Conservation (phyloP, 2,329 filamentous ascomycete genomes). For the Helminthosporium solani region DNA sequence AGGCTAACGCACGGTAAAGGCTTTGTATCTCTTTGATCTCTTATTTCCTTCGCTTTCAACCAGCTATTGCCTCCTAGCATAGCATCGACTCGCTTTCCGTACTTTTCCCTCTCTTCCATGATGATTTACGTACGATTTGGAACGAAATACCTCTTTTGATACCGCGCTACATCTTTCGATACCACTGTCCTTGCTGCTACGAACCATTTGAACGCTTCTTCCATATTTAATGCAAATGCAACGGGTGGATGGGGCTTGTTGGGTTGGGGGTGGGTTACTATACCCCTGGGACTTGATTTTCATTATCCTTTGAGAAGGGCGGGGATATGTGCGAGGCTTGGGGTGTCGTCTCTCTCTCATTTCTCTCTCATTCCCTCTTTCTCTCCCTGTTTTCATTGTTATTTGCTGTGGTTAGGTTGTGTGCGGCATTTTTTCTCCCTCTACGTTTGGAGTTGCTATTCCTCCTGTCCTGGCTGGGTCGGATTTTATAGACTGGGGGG, state of each 20-base stretch:
- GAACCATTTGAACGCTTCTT: neutral
- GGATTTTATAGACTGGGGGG: no score
- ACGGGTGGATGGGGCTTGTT: neutral
- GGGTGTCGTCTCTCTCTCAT: no score
- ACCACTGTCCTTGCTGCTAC: neutral
- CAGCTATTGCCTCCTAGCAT: neutral
- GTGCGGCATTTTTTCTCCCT: no score
- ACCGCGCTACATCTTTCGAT: neutral
- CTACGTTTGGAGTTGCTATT: no score
- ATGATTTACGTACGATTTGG: neutral
- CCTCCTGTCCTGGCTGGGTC: no score
- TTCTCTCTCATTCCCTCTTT: no score
- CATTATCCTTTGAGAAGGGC: no score
- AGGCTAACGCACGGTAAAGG: slow-evolving; percentile 21
- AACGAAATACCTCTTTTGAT: neutral
- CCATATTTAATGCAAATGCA: no score
- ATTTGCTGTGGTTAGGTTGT: no score
- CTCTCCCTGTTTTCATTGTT: no score
- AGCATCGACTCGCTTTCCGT: neutral
- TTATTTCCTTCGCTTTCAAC: neutral
- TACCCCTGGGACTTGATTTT: neutral
- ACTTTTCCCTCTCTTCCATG: neutral
- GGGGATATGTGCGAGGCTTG: no score
- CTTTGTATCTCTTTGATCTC: neutral
- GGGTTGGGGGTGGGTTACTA: neutral